Evolutionary conservation across 2,329 filamentous ascomycete genomes (phyloP), one percentile per base, ranked within the genome.

Genomic region (Trichophyton rubrum): DNA sequence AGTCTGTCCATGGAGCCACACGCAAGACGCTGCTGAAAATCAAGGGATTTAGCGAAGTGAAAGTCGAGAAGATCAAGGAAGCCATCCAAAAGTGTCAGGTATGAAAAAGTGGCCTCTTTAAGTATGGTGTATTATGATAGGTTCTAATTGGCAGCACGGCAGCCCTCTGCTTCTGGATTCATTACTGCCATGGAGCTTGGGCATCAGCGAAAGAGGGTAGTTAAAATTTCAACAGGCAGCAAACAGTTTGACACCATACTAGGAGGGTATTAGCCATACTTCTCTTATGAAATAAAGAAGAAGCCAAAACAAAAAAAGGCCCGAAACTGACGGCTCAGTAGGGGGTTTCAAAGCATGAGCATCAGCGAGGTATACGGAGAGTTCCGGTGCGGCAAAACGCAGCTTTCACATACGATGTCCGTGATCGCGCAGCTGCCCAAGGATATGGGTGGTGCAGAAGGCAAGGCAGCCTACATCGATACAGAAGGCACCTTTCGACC

Each of bases 51-150:
- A 86, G 84, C 61, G 85, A 87, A 68, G 77, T 83, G 67, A 87
- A 87, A 70, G 85, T 87, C 3, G 85, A 87, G 64, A 87, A 87
- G 70, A 79, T 87, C 68, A 87, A 85, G 68, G 85, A 87, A 65
- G 85, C 85, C 56, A 79, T 84, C 59, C 77, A 78, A 53, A 85
- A 85, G 70, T 83, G 80, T 62, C 73, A 81, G 70, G 82, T 83
- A 70, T 22, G 40, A 53, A 40, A 17, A 7, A 30, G 27, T 30
- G 27, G 6, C 6, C 27, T 7, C 27, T 30, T 35, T 41, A 22
- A 15, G 27, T 33, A 41, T 40, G 30, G 7, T 11, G 4, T 62
- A 41, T 30, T 49, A 15, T 59, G 8, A 30, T 60, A 13, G 24
- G 40, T 33, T 58, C 56, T 30, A 30, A 61, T 7, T 43, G n/a